These are phyloP conservation scores for Vitis cinerea DNA, from an alignment of 164 flowering plant genomes.

Conservation along the genomic window DNA sequence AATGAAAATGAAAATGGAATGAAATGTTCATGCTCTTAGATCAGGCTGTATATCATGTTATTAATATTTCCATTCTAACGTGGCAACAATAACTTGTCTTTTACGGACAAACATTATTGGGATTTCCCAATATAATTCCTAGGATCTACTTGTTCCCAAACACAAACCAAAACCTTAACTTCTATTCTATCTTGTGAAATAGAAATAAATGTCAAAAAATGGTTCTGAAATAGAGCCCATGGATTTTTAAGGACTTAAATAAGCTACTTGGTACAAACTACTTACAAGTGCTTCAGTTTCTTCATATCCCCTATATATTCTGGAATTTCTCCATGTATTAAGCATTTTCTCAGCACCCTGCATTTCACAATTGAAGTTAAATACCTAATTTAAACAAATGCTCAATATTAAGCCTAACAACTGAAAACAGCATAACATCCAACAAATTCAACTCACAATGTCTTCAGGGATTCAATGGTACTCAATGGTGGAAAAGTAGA, in stretches of 20 bases:
- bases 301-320: slow-evolving; percentile 52
- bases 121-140: neutral
- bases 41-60: too few relatives aligned
- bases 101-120: neutral
- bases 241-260: neutral
- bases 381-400: neutral
- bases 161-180: neutral
- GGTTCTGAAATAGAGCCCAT: neutral
- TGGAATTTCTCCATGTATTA: slow-evolving; percentile 56
- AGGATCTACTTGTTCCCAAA: neutral
- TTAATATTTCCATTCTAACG: too few relatives aligned
- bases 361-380: neutral
- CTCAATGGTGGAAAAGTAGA: slow-evolving; percentile 54
- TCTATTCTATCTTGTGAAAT: neutral
- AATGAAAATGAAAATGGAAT: too few relatives aligned
- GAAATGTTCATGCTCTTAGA: too few relatives aligned
- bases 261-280: slow-evolving; percentile 3
- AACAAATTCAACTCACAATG: slow-evolving; percentile 42
- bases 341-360: slow-evolving; percentile 71
- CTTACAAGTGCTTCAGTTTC: slow-evolving; percentile 62
- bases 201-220: neutral
- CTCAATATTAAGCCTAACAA: neutral
- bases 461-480: slow-evolving; percentile 47
- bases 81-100: too few relatives aligned
- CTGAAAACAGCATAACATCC: neutral